These are phyloP conservation scores for Aureobasidium musti DNA, from an alignment of 2,329 filamentous ascomycete species.

Conservation along the genomic window DNA sequence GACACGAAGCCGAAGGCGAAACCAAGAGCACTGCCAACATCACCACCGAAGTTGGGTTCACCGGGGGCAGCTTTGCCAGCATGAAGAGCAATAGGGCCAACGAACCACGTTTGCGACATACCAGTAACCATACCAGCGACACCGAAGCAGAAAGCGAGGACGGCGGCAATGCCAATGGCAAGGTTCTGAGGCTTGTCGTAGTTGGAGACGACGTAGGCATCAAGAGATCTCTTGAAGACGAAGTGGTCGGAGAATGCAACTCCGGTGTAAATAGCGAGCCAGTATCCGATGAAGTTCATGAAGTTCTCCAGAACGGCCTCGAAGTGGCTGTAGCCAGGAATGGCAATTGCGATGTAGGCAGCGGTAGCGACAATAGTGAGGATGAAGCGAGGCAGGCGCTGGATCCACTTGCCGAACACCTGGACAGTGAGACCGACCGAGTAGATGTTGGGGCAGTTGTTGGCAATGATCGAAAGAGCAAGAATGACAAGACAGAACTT, in stretches of 20 bases:
- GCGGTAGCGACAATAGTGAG: slow-evolving; percentile 65
- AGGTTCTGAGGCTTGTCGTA: slow-evolving; percentile 62
- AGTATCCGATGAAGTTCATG: slow-evolving; percentile 64
- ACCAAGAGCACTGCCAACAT: slow-evolving; percentile 62
- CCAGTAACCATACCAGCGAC: slow-evolving; percentile 66
- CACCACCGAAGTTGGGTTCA: slow-evolving; percentile 60
- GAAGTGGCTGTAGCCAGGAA: slow-evolving; percentile 69
- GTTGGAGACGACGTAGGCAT: slow-evolving; percentile 59
- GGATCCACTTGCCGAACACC: slow-evolving; percentile 60
- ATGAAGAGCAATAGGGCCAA: slow-evolving; percentile 65
- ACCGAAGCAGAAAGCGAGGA: slow-evolving; percentile 64
- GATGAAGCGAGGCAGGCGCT: slow-evolving; percentile 65
- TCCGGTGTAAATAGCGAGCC: slow-evolving; percentile 72
- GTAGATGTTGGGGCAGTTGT: slow-evolving; percentile 59
- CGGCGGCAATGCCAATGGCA: slow-evolving; percentile 64
- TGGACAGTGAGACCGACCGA: slow-evolving; percentile 67
- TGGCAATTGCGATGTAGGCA: slow-evolving; percentile 67
- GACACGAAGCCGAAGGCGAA: slow-evolving; percentile 60
- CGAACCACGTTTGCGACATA: slow-evolving; percentile 69
- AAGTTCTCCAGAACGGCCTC: slow-evolving; percentile 63
- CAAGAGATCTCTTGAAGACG: slow-evolving; percentile 64
- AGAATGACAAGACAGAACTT: slow-evolving; percentile 63
- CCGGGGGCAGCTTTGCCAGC: slow-evolving; percentile 55
- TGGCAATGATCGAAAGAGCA: slow-evolving; percentile 49
- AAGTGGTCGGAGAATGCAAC: slow-evolving; percentile 68